A percentile compares a stretch with the other conserved stretches of the same genome.
Evolutionary conservation across 2,329 filamentous ascomycete species (phyloP).

Genomic region (Aureobasidium vineae): DNA sequence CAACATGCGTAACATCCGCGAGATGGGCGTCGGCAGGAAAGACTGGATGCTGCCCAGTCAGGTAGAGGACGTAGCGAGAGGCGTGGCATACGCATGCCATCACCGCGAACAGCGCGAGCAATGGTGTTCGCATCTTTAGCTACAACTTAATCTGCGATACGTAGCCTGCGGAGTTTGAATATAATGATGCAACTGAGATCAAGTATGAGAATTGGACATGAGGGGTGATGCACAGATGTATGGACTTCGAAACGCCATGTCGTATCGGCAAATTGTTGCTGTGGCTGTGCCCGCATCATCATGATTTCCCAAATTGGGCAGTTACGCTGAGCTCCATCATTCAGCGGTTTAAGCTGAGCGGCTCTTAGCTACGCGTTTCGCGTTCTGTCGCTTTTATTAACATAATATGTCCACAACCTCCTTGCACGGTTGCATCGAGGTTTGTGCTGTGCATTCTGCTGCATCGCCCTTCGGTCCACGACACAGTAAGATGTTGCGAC

Average conservation of each 20-base stretch:
- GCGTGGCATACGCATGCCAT: conserved; percentile 8
- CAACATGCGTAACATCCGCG: conserved; percentile 55
- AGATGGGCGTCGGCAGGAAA: conserved; percentile 39
- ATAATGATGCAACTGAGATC: neutral
- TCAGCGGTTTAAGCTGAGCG: neutral
- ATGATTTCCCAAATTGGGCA: neutral
- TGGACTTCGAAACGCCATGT: neutral
- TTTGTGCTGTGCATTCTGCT: neutral
- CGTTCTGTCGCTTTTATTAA: no score
- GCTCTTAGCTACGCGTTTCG: no score
- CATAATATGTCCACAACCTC: neutral
- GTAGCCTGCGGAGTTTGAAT: neutral
- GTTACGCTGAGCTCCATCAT: neutral
- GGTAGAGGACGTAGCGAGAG: conserved; percentile 22
- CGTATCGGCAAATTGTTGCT: neutral
- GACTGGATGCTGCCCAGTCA: conserved; percentile 36
- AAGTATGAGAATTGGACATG: neutral
- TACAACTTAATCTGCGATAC: neutral
- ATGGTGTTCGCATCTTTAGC: neutral
- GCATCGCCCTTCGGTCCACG: neutral
- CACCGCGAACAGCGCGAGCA: conserved; percentile 8
- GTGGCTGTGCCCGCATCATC: neutral
- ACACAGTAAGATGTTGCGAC: neutral
- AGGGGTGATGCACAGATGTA: neutral
- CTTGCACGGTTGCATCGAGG: neutral